Evolutionary conservation across 106 monocot species (phyloP), one percentile per base, ranked within the genome.

Genomic region (Dioscorea zingiberensis): DNA sequence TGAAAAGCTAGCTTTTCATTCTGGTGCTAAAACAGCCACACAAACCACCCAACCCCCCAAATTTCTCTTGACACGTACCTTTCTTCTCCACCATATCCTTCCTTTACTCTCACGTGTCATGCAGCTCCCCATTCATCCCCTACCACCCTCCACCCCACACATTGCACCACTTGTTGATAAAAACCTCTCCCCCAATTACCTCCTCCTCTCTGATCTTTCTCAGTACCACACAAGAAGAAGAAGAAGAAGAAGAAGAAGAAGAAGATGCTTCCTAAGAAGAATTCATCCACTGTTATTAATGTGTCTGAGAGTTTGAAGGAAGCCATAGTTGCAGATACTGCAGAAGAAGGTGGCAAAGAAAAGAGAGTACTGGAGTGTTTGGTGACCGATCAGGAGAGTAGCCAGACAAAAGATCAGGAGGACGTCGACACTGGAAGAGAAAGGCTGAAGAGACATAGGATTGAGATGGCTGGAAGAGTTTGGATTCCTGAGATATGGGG

Each of bases 401-500:
- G 38, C 10, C 38, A 38, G 38, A 38, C 9, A 38, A 38, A 38
- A 10, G 38, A 10, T 8, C 13, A 16, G 14, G 51, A 51, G 7
- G 54, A 54, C 0, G 67, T 54, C 26, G 67, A 28, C n/a, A 2
- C 53, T 26, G 54, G 54, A 12, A 27, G 71, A 49, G 83, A 83
- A 58, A 78, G 68, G 71, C 47, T 83, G 65, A 78, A 83, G 83
- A 78, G 63, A 75, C 71, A 78, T 64, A 54, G 75, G 65, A 64
- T 49, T 16, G 75, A 78, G 54, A 69, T 78, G 75, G 74, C 78
- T 11, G 75, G 78, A 8, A 49, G 67, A 17, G 77, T 78, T 10
- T 69, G 75, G 71, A 75, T 78, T 46, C 83, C 83, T 7, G 83
- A 83, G 25, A 75, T 46, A 4, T 83, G 83, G 83, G 78, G 75